Percentiles rank a stretch among this genome's conserved stretches.
Evolutionary conservation across 768 basidiomycete genomes (phyloP).

Genomic region (Phylloporus arenicola): DNA sequence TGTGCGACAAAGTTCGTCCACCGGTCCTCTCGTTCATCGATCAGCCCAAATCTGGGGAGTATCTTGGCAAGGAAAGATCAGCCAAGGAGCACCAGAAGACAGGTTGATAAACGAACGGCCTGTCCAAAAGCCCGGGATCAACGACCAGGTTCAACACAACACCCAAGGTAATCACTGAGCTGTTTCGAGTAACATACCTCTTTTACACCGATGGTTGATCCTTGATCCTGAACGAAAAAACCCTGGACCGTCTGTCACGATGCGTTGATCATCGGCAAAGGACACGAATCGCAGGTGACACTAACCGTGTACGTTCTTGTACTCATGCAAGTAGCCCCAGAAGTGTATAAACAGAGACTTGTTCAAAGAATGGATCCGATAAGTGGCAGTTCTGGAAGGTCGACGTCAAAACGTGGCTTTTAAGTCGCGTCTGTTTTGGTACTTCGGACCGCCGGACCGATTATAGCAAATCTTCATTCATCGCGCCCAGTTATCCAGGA

Average conservation of each 20-base stretch:
- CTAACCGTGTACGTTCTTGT: conserved; percentile 15
- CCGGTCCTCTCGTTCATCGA: conserved; percentile 43
- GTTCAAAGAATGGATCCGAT: not conserved
- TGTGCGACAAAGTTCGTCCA: conserved; percentile 43
- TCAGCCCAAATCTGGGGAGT: conserved; percentile 18
- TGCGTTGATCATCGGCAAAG: not conserved
- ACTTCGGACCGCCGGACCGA: too few relatives aligned
- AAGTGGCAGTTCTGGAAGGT: not conserved
- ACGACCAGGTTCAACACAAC: not conserved
- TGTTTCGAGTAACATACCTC: conserved; percentile 8
- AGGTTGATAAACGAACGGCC: conserved; percentile 10
- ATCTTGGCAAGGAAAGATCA: conserved; percentile 3
- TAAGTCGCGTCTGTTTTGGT: too few relatives aligned
- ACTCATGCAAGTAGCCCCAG: not conserved
- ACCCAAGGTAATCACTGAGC: not conserved
- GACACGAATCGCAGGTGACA: not conserved
- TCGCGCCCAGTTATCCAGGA: too few relatives aligned
- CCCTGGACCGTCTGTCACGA: conserved; percentile 11
- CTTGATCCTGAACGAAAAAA: conserved; percentile 19
- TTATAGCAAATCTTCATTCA: too few relatives aligned
- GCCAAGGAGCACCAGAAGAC: not conserved
- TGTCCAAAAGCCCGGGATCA: not conserved
- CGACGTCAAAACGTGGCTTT: too few relatives aligned
- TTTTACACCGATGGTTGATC: not conserved
- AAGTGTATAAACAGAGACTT: not conserved